Percentiles rank a stretch among this genome's conserved stretches.
These are phyloP conservation scores for Golubevia sp. DNA, from an alignment of 1,284 basidiomycete species.

Conservation along the genomic window DNA sequence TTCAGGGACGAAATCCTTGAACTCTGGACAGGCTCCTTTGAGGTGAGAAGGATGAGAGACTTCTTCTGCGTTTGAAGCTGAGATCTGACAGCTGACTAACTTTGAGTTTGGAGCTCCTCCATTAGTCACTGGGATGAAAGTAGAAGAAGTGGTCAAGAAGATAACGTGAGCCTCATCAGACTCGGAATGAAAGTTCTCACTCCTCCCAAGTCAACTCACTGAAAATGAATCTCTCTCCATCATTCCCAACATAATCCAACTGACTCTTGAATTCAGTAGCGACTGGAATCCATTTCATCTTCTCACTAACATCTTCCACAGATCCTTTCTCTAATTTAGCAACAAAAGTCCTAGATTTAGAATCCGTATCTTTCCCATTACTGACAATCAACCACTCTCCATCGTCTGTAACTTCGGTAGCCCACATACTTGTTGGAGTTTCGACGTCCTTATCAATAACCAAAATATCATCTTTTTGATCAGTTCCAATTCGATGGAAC, in stretches of 20 bases:
- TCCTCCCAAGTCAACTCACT: not conserved
- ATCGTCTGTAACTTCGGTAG: slow-evolving; percentile 42
- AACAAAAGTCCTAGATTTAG: slow-evolving; percentile 39
- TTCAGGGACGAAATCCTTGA: slow-evolving; percentile 75
- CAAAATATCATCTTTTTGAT: slow-evolving; percentile 44
- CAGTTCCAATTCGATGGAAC: slow-evolving; percentile 52
- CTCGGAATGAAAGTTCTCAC: not conserved
- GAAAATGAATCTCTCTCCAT: slow-evolving; percentile 51
- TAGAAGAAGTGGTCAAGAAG: not conserved
- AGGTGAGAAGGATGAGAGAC: slow-evolving; percentile 40
- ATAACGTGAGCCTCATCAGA: no score
- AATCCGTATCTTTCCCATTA: slow-evolving; percentile 52
- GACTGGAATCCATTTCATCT: slow-evolving; percentile 45
- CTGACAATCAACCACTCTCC: slow-evolving; percentile 42
- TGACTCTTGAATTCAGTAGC: slow-evolving; percentile 44
- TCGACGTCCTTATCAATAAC: slow-evolving; percentile 43
- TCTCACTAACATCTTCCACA: slow-evolving; percentile 11
- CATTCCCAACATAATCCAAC: slow-evolving; percentile 43
- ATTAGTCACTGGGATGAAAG: slow-evolving; percentile 29
- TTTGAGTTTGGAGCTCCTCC: slow-evolving; percentile 52
- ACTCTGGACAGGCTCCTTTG: slow-evolving; percentile 32
- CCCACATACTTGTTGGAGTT: slow-evolving; percentile 44
- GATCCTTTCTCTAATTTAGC: slow-evolving; percentile 20
- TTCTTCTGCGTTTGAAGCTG: slow-evolving; percentile 18
- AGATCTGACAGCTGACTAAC: slow-evolving; percentile 37